Conservation (phyloP, 2,329 filamentous ascomycete species). For the Volutella citrinella region DNA sequence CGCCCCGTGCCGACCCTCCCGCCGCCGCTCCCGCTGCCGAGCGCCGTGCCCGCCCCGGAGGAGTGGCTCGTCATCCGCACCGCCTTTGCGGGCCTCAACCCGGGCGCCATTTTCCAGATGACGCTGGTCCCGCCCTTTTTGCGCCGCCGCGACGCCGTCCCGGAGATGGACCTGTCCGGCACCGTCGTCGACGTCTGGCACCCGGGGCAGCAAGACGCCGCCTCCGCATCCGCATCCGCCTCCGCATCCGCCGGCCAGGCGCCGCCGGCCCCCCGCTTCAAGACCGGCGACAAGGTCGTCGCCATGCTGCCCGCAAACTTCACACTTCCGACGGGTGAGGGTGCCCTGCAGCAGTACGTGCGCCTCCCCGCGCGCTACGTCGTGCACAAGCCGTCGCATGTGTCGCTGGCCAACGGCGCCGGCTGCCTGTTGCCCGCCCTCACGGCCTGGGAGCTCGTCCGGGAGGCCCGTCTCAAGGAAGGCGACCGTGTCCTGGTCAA, state of each 20-base stretch:
- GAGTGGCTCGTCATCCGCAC: conserved; percentile 39
- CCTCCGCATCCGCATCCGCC: no score
- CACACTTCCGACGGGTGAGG: conserved; percentile 32
- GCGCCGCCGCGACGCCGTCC: conserved; percentile 33
- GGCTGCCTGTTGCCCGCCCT: conserved; percentile 37
- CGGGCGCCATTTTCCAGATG: conserved; percentile 40
- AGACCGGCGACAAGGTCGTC: conserved; percentile 32
- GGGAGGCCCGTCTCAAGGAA: conserved; percentile 33
- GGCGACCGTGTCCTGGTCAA: conserved; percentile 45
- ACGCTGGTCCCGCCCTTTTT: conserved; percentile 37
- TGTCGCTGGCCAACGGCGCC: conserved; percentile 31
- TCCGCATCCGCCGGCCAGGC: no score
- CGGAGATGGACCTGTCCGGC: conserved; percentile 44
- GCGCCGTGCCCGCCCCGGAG: conserved; percentile 23
- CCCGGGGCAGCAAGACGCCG: no score
- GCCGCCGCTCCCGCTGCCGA: conserved; percentile 25
- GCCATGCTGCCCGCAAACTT: conserved; percentile 36
- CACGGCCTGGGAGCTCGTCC: conserved; percentile 37
- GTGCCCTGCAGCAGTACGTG: conserved; percentile 39
- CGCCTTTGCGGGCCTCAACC: conserved; percentile 44
- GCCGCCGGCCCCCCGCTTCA: conserved; percentile 18
- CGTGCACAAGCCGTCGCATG: conserved; percentile 28
- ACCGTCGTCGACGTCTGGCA: conserved; percentile 35
- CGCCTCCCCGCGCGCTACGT: conserved; percentile 32
- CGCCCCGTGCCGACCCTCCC: conserved; percentile 22